phyloP scores from a whole-genome alignment of 2,329 filamentous ascomycete species.

The Colletotrichum sp. region DNA sequence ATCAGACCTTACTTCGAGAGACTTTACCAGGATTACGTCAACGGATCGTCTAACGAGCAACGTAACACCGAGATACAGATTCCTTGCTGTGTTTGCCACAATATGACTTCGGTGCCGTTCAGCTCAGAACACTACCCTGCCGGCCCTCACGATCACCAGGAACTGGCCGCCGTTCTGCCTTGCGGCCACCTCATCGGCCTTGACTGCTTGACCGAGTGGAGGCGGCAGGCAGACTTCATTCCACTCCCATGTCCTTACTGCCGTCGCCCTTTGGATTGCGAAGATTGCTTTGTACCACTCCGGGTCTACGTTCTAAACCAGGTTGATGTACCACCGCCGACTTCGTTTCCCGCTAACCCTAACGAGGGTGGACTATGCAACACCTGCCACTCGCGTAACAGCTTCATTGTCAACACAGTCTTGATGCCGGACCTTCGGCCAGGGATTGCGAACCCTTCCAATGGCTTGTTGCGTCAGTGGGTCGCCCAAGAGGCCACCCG shows the following conservation, averaged over 20 bases:
- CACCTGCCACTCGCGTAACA: not conserved
- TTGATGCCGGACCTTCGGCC: not conserved
- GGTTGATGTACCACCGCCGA: not conserved
- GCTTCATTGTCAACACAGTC: not conserved
- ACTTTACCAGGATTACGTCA: not conserved
- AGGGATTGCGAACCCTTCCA: not conserved
- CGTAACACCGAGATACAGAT: not conserved
- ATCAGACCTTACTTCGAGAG: not conserved
- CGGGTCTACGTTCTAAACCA: not conserved
- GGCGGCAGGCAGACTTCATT: not conserved
- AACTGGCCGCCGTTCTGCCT: not conserved
- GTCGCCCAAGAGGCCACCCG: not conserved
- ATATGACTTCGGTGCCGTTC: not conserved
- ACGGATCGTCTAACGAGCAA: not conserved
- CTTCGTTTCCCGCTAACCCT: not conserved
- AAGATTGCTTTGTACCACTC: not conserved
- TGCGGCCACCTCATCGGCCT: not conserved
- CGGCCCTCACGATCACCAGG: not conserved
- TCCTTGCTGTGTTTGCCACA: not conserved
- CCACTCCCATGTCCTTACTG: not conserved
- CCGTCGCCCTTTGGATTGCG: not conserved
- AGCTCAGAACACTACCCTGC: not conserved
- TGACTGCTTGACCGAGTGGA: not conserved
- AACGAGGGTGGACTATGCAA: not conserved
- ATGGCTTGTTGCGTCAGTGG: not conserved